Percentiles rank a stretch among this genome's conserved stretches.
phyloP scores from a whole-genome alignment of 257 asterid species.

The Leptodermis oblonga region DNA sequence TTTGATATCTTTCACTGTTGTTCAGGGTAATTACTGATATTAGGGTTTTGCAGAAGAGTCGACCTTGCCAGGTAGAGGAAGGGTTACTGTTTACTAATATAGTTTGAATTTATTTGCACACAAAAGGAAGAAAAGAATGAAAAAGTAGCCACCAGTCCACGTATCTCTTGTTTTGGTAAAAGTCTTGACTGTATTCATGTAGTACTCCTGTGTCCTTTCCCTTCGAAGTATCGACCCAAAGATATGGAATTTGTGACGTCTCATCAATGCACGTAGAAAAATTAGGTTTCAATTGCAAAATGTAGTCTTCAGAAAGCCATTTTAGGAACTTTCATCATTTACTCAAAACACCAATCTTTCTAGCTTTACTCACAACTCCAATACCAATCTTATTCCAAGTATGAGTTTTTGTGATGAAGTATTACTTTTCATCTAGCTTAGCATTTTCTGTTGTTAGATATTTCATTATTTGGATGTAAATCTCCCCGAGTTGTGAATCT shows the following conservation, averaged over 20 bases:
- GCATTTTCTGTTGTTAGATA: constrained; percentile 8
- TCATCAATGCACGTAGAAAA: not conserved
- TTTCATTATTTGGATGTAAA: not conserved
- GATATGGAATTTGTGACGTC: constrained; percentile 2
- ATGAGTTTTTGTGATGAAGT: not conserved
- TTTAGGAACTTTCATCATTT: not conserved
- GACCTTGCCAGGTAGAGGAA: constrained; percentile 4
- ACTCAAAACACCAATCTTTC: constrained; percentile 2
- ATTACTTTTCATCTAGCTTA: not conserved
- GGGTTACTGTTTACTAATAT: not conserved
- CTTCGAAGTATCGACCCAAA: not conserved
- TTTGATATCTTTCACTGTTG: not conserved
- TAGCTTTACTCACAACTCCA: not conserved
- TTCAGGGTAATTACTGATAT: constrained; percentile 7
- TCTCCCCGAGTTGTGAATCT: not conserved
- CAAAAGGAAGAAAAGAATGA: not conserved
- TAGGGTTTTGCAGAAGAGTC: constrained; percentile 27
- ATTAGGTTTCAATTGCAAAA: constrained; percentile 3
- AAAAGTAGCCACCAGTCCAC: not conserved
- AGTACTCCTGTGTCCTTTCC: not conserved
- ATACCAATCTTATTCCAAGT: not conserved
- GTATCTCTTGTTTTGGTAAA: constrained; percentile 1
- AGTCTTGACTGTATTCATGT: not conserved
- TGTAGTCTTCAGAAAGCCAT: not conserved
- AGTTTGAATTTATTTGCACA: not conserved